phyloP scores from a whole-genome alignment of 305 asterid genomes.

The Fraxinus paxiana region DNA sequence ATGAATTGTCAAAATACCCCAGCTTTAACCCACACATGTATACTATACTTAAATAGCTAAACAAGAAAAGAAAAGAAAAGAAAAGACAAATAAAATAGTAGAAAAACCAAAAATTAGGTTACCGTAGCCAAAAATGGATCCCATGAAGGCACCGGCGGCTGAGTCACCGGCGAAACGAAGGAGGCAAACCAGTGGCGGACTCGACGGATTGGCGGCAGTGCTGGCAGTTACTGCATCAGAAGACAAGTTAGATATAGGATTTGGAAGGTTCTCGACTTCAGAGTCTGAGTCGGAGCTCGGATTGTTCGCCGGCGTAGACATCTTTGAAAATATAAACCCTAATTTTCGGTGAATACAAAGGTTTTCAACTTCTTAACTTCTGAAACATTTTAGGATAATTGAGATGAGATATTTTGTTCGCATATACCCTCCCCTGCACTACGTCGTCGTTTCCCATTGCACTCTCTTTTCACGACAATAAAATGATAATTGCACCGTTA shows the following conservation, averaged over 20 bases:
- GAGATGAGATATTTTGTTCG: neutral
- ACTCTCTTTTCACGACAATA: neutral
- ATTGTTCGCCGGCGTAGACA: conserved; percentile 51
- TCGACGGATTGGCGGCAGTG: conserved; percentile 35
- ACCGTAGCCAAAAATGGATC: conserved; percentile 79
- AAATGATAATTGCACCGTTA: neutral
- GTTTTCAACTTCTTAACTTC: neutral
- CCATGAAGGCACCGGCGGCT: conserved; percentile 74
- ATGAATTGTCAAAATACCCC: neutral
- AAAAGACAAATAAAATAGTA: neutral
- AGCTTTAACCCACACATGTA: neutral
- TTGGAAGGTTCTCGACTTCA: conserved; percentile 37
- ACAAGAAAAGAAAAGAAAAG: neutral
- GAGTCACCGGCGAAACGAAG: conserved; percentile 63
- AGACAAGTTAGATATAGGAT: conserved; percentile 25
- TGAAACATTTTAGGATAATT: neutral
- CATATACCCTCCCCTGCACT: neutral
- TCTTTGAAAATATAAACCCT: conserved; percentile 40
- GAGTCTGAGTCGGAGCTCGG: conserved; percentile 54
- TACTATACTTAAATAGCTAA: neutral
- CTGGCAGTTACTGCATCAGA: conserved; percentile 33
- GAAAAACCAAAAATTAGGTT: neutral
- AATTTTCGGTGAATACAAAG: conserved; percentile 22
- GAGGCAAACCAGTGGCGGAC: conserved; percentile 66
- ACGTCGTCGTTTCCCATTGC: neutral